Conservation (phyloP, 2,329 filamentous ascomycete genomes). For the Tetracladium maxilliforme region DNA sequence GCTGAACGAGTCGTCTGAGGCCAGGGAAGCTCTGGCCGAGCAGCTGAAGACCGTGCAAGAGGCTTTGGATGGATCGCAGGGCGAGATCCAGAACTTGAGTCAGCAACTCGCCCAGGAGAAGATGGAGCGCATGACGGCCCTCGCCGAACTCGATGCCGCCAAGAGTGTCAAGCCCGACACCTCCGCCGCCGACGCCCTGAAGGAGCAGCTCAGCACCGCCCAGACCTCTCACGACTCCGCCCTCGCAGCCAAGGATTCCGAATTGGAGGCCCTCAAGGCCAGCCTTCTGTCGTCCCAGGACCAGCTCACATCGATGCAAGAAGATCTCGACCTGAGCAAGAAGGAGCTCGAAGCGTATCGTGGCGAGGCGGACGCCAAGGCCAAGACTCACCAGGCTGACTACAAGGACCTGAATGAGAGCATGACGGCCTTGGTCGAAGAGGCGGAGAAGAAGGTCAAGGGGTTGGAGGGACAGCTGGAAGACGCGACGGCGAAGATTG, state of each 20-base stretch:
- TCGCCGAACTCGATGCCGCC: slow-evolving; percentile 44
- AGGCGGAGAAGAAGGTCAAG: slow-evolving; percentile 28
- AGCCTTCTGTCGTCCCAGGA: slow-evolving; percentile 1
- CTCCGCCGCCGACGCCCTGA: slow-evolving; percentile 34
- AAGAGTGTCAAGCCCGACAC: slow-evolving; percentile 41
- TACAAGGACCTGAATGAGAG: slow-evolving; percentile 50
- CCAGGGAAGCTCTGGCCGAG: slow-evolving; percentile 22
- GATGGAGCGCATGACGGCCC: slow-evolving; percentile 42
- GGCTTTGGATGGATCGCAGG: slow-evolving; percentile 4
- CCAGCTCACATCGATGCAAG: slow-evolving; percentile 7
- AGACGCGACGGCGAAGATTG: slow-evolving; percentile 1
- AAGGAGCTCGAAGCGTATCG: slow-evolving; percentile 38
- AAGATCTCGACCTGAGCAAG: slow-evolving; percentile 24
- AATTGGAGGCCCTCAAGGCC: slow-evolving; percentile 10
- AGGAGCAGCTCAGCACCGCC: slow-evolving; percentile 30
- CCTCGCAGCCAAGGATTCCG: slow-evolving; percentile 17
- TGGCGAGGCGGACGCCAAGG: slow-evolving; percentile 31
- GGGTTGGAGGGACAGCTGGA: slow-evolving; percentile 7
- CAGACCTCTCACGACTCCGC: slow-evolving; percentile 30
- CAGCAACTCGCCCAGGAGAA: slow-evolving; percentile 41
- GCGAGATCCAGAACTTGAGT: too few species aligned
- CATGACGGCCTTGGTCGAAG: slow-evolving; percentile 43
- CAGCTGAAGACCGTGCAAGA: slow-evolving; percentile 27
- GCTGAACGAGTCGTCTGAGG: slow-evolving; percentile 9
- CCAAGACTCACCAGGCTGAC: slow-evolving; percentile 35